A percentile compares a stretch with the other conserved stretches of the same genome.
These are phyloP conservation scores for Trametes punicea DNA, from an alignment of 768 basidiomycete genomes.

Conservation along the genomic window DNA sequence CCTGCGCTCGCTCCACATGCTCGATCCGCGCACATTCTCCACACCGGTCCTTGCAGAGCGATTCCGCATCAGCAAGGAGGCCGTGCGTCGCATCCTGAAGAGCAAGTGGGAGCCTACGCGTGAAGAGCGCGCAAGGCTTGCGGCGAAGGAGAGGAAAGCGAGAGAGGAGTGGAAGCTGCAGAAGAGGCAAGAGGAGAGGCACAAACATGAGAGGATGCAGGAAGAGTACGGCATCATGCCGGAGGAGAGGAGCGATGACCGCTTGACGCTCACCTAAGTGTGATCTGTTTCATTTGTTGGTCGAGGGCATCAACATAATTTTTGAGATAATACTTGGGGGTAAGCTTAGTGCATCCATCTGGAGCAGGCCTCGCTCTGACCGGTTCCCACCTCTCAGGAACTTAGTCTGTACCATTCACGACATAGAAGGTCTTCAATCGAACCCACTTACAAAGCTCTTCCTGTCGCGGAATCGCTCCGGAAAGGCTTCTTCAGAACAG, in stretches of 20 bases:
- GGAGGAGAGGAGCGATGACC: conserved; percentile 5
- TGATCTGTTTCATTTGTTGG: neutral
- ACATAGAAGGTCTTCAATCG: neutral
- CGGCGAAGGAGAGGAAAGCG: conserved; percentile 29
- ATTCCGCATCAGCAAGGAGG: conserved; percentile 51
- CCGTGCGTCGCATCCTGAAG: conserved; percentile 47
- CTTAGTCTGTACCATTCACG: neutral
- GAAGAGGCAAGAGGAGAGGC: conserved; percentile 20
- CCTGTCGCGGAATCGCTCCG: too few species aligned
- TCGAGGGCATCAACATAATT: too few species aligned
- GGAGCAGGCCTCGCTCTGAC: too few species aligned
- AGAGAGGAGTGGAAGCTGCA: conserved; percentile 21
- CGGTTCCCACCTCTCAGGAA: too few species aligned
- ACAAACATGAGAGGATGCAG: conserved; percentile 8
- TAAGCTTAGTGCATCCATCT: too few species aligned
- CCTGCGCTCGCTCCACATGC: conserved; percentile 39
- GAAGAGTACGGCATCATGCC: neutral
- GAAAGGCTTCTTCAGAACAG: too few species aligned
- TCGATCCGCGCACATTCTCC: conserved; percentile 41
- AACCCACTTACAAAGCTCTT: too few species aligned
- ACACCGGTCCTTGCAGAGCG: conserved; percentile 41
- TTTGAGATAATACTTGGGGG: too few species aligned
- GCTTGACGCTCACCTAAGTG: conserved; percentile 7
- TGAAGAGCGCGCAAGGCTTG: conserved; percentile 30
- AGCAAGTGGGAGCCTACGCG: conserved; percentile 40